Percentiles rank a stretch among this genome's conserved stretches.
Evolutionary conservation across 768 basidiomycete genomes (phyloP).

Genomic region (Calvatia gigantea): DNA sequence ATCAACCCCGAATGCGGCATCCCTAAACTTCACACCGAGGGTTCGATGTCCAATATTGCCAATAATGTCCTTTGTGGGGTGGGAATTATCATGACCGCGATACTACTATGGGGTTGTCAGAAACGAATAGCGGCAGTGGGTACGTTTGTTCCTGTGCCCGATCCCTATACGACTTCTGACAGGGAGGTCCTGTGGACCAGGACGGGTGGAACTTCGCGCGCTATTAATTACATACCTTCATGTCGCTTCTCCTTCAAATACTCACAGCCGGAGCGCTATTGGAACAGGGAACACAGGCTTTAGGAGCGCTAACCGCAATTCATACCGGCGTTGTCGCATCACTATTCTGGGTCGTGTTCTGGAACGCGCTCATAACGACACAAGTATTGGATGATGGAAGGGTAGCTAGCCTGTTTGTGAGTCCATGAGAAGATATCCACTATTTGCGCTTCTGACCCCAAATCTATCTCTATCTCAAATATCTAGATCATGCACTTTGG

Average conservation of each 20-base stretch:
- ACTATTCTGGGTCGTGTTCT: slow-evolving; percentile 67
- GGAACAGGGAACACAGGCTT: slow-evolving; percentile 60
- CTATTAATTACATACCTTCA: slow-evolving; percentile 55
- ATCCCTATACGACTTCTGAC: background rate
- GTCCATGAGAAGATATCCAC: too few species aligned
- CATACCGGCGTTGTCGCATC: slow-evolving; percentile 71
- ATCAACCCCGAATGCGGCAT: slow-evolving; percentile 74
- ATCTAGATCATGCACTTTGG: slow-evolving; percentile 53
- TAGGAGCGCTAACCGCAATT: slow-evolving; percentile 63
- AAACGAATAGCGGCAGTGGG: slow-evolving; percentile 81
- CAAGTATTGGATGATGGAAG: slow-evolving; percentile 86
- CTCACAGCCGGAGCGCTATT: slow-evolving; percentile 69
- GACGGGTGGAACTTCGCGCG: slow-evolving; percentile 55
- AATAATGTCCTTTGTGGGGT: slow-evolving; percentile 72
- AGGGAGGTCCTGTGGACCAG: background rate
- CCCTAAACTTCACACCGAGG: slow-evolving; percentile 46
- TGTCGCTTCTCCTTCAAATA: slow-evolving; percentile 67
- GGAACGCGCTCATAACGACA: slow-evolving; percentile 61
- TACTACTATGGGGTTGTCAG: slow-evolving; percentile 48
- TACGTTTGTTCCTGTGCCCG: slow-evolving; percentile 25
- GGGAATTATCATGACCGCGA: slow-evolving; percentile 49
- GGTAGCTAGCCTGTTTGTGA: slow-evolving; percentile 50
- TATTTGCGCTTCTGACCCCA: background rate
- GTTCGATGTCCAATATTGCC: slow-evolving; percentile 70
- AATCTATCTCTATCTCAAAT: background rate